These are phyloP conservation scores for Lepidium sativum DNA, from an alignment of 345 rosid genomes.

Conservation along the genomic window DNA sequence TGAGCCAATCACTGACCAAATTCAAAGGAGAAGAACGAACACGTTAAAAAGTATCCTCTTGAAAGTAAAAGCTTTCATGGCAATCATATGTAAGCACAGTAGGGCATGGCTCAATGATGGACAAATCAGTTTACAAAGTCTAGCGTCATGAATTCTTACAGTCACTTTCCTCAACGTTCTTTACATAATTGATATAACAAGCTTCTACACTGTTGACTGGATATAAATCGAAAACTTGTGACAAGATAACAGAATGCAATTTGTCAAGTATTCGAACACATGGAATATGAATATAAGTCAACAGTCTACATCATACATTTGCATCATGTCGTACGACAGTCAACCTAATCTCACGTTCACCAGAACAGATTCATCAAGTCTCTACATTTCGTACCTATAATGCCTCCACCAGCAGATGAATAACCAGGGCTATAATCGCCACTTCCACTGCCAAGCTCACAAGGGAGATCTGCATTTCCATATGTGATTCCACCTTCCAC, in stretches of 20 bases:
- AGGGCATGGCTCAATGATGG: not conserved
- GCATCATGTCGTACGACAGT: not conserved
- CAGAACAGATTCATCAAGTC: conserved; percentile 1
- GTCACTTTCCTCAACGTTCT: too few relatives aligned
- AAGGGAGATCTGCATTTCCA: conserved; percentile 81
- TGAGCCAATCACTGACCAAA: conserved; percentile 83
- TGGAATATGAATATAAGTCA: conserved; percentile 1
- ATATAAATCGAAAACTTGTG: not conserved
- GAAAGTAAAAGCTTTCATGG: conserved; percentile 3
- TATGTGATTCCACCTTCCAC: conserved; percentile 75
- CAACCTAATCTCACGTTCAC: conserved; percentile 6
- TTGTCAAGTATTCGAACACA: not conserved
- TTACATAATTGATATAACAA: too few relatives aligned
- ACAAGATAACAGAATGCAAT: not conserved
- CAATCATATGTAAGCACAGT: conserved; percentile 7
- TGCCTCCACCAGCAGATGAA: conserved; percentile 90
- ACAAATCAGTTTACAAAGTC: too few relatives aligned
- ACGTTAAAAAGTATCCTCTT: conserved; percentile 15
- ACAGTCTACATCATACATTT: conserved; percentile 4
- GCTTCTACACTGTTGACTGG: not conserved
- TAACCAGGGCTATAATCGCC: conserved; percentile 54
- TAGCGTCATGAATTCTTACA: too few relatives aligned
- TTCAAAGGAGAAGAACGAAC: conserved; percentile 16
- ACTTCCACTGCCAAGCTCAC: conserved; percentile 99
- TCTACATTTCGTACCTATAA: conserved; percentile 51